Percentiles rank a stretch among this genome's conserved stretches.
Conservation (phyloP, 1,284 basidiomycete genomes). For the Trametes polyzona region DNA sequence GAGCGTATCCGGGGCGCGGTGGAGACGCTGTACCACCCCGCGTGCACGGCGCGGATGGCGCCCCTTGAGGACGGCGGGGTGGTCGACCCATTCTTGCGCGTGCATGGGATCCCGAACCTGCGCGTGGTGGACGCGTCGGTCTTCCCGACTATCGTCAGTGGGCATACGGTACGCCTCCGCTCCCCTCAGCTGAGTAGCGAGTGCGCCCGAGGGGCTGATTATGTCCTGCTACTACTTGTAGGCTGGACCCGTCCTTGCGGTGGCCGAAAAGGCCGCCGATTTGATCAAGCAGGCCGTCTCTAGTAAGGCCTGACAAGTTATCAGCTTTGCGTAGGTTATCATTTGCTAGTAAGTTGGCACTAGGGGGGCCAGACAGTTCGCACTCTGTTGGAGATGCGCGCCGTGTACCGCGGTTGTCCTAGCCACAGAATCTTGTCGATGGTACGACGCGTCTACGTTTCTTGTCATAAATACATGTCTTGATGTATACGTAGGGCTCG, state of each 20-base stretch:
- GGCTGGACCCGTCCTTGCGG: slow-evolving; percentile 61
- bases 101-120: slow-evolving; percentile 45
- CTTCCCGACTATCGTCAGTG: slow-evolving; percentile 60
- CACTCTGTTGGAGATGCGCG: no score
- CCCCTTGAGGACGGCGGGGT: slow-evolving; percentile 47
- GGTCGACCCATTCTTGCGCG: slow-evolving; percentile 42
- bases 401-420: no score
- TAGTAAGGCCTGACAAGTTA: not conserved
- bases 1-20: slow-evolving; percentile 47
- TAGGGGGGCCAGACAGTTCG: no score
- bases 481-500: no score
- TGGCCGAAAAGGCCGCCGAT: slow-evolving; percentile 68
- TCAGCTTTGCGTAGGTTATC: not conserved
- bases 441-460: no score
- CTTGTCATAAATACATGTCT: no score
- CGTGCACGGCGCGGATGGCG: slow-evolving; percentile 64
- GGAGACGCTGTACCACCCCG: slow-evolving; percentile 64
- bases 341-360: no score
- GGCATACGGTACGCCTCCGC: slow-evolving; percentile 58
- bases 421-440: no score
- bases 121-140: slow-evolving; percentile 65
- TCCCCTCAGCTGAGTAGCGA: not conserved
- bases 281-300: slow-evolving; percentile 47
- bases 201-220: not conserved
- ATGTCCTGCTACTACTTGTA: slow-evolving; percentile 30